phyloP scores from a whole-genome alignment of 2,329 filamentous ascomycete species.

The Exophiala dermatitidis region DNA sequence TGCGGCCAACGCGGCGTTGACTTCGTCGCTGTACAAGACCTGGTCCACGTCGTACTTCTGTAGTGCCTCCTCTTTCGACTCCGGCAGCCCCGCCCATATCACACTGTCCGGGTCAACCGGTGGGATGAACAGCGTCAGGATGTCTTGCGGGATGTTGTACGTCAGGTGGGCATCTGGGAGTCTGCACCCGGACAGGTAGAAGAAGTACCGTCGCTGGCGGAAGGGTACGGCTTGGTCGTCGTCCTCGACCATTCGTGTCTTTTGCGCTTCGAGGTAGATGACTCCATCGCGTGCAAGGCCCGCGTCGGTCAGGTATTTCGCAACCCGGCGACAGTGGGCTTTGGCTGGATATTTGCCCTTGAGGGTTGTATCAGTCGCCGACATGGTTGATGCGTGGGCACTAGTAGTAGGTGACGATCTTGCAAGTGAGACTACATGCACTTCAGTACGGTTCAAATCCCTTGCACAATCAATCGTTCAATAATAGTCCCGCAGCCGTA shows the following conservation, averaged over 20 bases:
- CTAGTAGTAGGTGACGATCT: background rate
- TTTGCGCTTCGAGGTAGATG: conserved; percentile 81
- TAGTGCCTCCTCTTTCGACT: conserved; percentile 67
- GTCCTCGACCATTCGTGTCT: conserved; percentile 76
- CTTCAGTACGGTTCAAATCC: background rate
- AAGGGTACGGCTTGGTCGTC: conserved; percentile 78
- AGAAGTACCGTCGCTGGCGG: conserved; percentile 85
- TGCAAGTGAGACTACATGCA: background rate
- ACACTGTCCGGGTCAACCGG: conserved; percentile 79
- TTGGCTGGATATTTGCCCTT: conserved; percentile 71
- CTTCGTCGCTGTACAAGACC: conserved; percentile 63
- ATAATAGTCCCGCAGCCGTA: too few relatives aligned
- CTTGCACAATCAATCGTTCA: too few relatives aligned
- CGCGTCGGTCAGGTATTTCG: conserved; percentile 60
- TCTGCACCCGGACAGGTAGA: conserved; percentile 82
- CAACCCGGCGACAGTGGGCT: conserved; percentile 75
- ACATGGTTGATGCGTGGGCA: conserved; percentile 10
- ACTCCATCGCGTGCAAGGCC: conserved; percentile 62
- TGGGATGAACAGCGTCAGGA: conserved; percentile 83
- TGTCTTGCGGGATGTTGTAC: conserved; percentile 68
- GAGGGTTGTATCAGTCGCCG: conserved; percentile 29
- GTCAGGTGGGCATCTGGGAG: conserved; percentile 72
- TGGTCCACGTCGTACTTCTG: conserved; percentile 73
- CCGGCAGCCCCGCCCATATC: conserved; percentile 85
- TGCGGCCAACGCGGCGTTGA: conserved; percentile 64